A percentile compares a stretch with the other conserved stretches of the same genome.
Evolutionary conservation across 768 basidiomycete genomes (phyloP).

Genomic region (Lentinula detonsa): DNA sequence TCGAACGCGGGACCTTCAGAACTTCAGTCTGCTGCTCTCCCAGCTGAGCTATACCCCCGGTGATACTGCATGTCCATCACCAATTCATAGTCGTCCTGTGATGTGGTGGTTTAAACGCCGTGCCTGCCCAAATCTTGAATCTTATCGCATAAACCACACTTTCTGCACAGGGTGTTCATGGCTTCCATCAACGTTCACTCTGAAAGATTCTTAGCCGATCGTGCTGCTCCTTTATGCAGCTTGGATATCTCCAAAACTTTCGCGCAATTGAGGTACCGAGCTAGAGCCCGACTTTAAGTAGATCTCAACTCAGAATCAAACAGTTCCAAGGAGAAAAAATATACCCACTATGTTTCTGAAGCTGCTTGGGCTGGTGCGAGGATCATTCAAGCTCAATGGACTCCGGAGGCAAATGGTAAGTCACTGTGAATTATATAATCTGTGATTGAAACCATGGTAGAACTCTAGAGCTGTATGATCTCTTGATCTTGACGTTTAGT

Average conservation of each 20-base stretch:
- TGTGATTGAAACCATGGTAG: constrained; percentile 14
- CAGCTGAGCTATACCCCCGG: constrained; percentile 14
- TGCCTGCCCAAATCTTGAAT: too few species aligned
- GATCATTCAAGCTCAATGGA: constrained; percentile 84
- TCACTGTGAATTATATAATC: neutral
- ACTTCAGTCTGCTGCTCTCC: constrained; percentile 15
- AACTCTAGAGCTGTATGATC: constrained; percentile 55
- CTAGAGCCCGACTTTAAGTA: neutral
- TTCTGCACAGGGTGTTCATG: neutral
- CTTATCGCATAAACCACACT: neutral
- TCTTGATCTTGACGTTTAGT: constrained; percentile 66
- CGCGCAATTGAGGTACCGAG: constrained; percentile 51
- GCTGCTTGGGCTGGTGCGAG: constrained; percentile 84
- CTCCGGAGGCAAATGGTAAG: constrained; percentile 46
- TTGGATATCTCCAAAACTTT: constrained; percentile 67
- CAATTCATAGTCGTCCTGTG: too few species aligned
- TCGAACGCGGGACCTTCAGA: constrained; percentile 21
- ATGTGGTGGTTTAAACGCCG: too few species aligned
- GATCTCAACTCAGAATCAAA: constrained; percentile 5
- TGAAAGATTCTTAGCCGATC: constrained; percentile 76
- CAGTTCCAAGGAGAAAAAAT: constrained; percentile 72
- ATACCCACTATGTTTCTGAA: constrained; percentile 63
- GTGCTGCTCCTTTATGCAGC: constrained; percentile 67
- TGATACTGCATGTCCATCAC: neutral
- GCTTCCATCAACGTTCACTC: neutral